Evolutionary conservation across 2,329 filamentous ascomycete species (phyloP).

Genomic region (Xylaria sp.): DNA sequence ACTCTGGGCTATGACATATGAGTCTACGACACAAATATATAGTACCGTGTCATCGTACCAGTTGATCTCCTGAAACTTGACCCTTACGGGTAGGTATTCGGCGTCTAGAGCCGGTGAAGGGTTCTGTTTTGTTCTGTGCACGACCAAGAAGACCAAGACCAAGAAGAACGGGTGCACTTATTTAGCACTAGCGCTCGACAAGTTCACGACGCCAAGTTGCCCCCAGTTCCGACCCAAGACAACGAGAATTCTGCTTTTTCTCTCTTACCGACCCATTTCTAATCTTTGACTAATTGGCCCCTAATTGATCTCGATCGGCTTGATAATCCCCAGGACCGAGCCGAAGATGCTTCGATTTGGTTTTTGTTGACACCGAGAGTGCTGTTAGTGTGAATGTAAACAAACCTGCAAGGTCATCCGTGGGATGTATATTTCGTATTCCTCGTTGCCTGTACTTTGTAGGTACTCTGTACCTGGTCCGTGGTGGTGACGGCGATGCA

Average conservation of each 20-base stretch:
- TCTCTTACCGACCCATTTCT: not conserved
- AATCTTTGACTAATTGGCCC: not conserved
- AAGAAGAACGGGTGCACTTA: too few species aligned
- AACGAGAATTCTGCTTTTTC: too few species aligned
- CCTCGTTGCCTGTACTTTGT: too few species aligned
- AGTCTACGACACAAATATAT: not conserved
- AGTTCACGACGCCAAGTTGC: not conserved
- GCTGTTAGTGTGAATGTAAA: too few species aligned
- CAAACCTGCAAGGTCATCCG: too few species aligned
- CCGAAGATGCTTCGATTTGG: not conserved
- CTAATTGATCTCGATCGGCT: not conserved
- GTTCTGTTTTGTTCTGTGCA: not conserved
- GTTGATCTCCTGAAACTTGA: not conserved
- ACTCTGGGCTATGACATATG: not conserved
- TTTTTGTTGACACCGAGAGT: slow-evolving; percentile 1
- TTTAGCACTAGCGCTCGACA: not conserved
- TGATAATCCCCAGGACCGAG: not conserved
- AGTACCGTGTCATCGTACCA: too few species aligned
- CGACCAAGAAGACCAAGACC: not conserved
- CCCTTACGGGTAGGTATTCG: not conserved
- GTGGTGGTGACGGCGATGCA: too few species aligned
- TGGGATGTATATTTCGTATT: too few species aligned
- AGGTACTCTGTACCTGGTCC: too few species aligned
- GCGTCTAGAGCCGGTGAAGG: not conserved
- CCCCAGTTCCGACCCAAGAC: too few species aligned